Conservation (phyloP, 2,329 filamentous ascomycete species). For the Dryadomyces quercivorus region DNA sequence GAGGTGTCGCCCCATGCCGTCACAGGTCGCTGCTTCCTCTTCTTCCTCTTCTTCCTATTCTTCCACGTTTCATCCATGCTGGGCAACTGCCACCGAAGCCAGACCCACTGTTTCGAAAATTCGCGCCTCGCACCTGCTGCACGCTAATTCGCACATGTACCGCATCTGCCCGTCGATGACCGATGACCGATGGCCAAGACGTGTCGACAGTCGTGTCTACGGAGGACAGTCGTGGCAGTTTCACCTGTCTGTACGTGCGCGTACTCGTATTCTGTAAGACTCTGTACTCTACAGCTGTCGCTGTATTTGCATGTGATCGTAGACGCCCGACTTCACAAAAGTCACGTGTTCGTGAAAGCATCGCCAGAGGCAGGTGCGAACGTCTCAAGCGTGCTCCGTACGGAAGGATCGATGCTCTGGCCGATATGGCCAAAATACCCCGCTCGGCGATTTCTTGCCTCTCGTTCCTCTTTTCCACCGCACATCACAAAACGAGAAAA, state of each 20-base stretch:
- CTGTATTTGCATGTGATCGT: no score
- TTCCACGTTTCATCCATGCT: neutral
- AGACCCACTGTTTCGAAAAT: neutral
- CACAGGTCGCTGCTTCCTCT: neutral
- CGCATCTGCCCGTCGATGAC: neutral
- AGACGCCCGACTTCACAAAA: no score
- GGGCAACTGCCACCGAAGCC: neutral
- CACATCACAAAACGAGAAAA: no score
- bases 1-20: neutral
- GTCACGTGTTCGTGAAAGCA: no score
- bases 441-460: no score
- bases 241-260: neutral
- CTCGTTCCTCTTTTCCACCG: no score
- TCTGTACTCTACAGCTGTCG: no score
- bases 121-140: neutral
- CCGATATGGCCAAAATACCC: no score
- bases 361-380: no score
- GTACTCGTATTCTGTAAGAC: no score
- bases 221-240: neutral
- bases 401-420: no score
- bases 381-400: no score
- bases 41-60: neutral
- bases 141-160: neutral
- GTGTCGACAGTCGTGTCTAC: neutral
- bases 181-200: neutral